These are phyloP conservation scores for Pezicula rhizophila DNA, from an alignment of 2,329 filamentous ascomycete genomes.

Conservation along the genomic window DNA sequence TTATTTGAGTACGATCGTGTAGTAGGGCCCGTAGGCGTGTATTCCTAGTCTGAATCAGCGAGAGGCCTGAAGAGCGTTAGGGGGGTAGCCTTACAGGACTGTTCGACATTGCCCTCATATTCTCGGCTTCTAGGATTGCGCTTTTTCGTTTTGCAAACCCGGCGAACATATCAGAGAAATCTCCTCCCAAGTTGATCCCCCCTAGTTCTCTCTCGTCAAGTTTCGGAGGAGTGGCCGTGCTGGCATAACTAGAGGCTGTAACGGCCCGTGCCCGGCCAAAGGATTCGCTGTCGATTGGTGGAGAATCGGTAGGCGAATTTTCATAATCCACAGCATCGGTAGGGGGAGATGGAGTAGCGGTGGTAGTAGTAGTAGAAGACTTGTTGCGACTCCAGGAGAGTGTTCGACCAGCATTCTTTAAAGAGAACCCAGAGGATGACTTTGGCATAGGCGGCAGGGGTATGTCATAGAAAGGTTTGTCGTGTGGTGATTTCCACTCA, in stretches of 20 bases:
- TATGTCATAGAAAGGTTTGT: conserved; percentile 24
- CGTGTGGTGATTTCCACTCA: conserved; percentile 24
- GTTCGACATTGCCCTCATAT: conserved; percentile 15
- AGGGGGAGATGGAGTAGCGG: conserved; percentile 13
- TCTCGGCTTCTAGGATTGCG: conserved; percentile 18
- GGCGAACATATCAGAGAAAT: conserved; percentile 29
- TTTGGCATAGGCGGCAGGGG: conserved; percentile 25
- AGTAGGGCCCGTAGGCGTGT: conserved; percentile 11
- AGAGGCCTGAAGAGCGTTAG: neutral
- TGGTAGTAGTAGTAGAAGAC: conserved; percentile 3
- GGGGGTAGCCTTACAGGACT: conserved; percentile 20
- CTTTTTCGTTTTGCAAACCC: conserved; percentile 25
- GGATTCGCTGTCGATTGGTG: conserved; percentile 13
- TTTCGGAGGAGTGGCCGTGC: conserved; percentile 27
- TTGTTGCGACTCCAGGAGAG: conserved; percentile 29
- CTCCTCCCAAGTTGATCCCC: conserved; percentile 26
- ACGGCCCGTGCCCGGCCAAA: conserved; percentile 21
- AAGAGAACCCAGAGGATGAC: conserved; percentile 21
- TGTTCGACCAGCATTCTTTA: conserved; percentile 26
- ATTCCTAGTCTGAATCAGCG: conserved; percentile 12
- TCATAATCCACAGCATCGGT: conserved; percentile 11
- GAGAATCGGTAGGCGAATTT: conserved; percentile 6
- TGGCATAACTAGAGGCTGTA: conserved; percentile 28
- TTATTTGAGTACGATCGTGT: conserved; percentile 12
- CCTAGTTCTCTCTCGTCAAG: conserved; percentile 23